phyloP scores from a whole-genome alignment of 2,329 filamentous ascomycete genomes.

The Aspergillus novoparasiticus region DNA sequence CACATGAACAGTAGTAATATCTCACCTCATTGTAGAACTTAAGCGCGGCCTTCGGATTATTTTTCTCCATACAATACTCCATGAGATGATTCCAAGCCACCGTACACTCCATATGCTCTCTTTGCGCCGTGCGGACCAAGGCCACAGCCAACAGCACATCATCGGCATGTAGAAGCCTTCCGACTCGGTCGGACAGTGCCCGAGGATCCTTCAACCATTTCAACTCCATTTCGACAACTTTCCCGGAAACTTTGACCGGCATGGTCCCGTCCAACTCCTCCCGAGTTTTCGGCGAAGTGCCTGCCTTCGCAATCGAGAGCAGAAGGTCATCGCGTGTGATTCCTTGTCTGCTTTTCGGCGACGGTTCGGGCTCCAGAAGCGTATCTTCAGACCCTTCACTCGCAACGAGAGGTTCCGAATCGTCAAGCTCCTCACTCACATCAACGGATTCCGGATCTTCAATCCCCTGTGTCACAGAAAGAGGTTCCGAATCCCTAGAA shows the following conservation, averaged over 20 bases:
- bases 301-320: conserved; percentile 20
- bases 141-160: conserved; percentile 68
- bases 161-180: conserved; percentile 59
- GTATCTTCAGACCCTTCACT: background rate
- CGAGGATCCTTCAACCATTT: conserved; percentile 69
- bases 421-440: background rate
- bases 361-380: background rate
- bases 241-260: background rate
- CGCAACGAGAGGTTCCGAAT: background rate
- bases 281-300: conserved; percentile 4
- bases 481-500: background rate
- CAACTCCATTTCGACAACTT: conserved; percentile 55
- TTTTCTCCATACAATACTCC: conserved; percentile 65
- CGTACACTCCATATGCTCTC: conserved; percentile 62
- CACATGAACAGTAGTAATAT: background rate
- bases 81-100: conserved; percentile 91
- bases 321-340: conserved; percentile 8
- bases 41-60: conserved; percentile 65
- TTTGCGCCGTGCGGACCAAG: conserved; percentile 67
- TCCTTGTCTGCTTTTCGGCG: background rate
- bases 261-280: background rate
- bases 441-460: background rate
- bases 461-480: background rate
- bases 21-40: conserved; percentile 86
- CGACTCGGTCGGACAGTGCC: conserved; percentile 70